These are phyloP conservation scores for Fusarium papillatum DNA, from an alignment of 2,329 filamentous ascomycete species.

Conservation along the genomic window DNA sequence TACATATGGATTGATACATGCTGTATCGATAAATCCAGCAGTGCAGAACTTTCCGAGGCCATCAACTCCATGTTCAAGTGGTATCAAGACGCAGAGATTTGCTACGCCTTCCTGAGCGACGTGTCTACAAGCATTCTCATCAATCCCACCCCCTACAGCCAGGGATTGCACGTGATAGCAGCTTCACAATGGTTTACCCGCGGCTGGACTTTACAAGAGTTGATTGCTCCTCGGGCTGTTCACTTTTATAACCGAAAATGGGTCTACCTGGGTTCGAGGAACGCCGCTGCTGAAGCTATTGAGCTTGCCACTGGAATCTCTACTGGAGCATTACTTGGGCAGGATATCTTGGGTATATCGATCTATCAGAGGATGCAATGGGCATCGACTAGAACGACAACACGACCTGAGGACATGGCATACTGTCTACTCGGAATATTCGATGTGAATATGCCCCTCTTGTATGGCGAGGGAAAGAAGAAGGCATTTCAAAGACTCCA, in stretches of 20 bases:
- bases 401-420: background rate
- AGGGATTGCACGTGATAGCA: background rate
- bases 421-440: background rate
- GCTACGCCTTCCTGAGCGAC: background rate
- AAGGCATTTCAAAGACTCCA: background rate
- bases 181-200: background rate
- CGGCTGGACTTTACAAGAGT: background rate
- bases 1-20: background rate
- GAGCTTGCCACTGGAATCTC: background rate
- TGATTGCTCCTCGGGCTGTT: background rate
- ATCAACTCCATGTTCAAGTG: background rate
- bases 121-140: background rate
- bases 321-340: background rate
- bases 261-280: background rate
- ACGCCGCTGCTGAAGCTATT: background rate
- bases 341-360: background rate
- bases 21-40: background rate
- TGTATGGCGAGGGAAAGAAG: background rate
- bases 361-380: background rate
- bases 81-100: background rate
- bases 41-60: background rate
- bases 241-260: background rate
- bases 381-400: background rate
- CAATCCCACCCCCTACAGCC: background rate
- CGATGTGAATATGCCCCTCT: background rate